phyloP scores from a whole-genome alignment of 352 stramenopile species.

The Hyaloperonospora brassicae region DNA sequence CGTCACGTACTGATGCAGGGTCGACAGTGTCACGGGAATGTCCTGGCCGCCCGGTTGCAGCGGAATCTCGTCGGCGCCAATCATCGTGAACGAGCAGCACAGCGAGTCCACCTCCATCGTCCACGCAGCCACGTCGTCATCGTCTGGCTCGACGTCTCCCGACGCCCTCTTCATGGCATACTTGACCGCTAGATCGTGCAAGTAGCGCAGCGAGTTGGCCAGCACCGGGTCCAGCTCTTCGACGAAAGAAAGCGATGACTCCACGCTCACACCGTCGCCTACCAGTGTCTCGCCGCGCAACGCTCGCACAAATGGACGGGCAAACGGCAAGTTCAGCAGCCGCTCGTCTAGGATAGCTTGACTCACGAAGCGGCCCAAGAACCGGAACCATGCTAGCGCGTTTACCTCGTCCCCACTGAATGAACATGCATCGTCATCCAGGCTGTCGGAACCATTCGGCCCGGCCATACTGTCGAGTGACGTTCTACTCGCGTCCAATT shows the following conservation, averaged over 20 bases:
- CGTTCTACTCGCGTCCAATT: constrained; percentile 14
- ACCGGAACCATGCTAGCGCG: constrained; percentile 56
- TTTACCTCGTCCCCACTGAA: constrained; percentile 17
- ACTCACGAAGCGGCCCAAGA: constrained; percentile 57
- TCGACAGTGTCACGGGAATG: constrained; percentile 37
- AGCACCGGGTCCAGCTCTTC: constrained; percentile 59
- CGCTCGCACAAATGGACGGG: constrained; percentile 57
- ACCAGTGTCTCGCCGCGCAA: constrained; percentile 52
- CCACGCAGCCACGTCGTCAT: constrained; percentile 20
- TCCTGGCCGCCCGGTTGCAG: constrained; percentile 37
- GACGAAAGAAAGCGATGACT: constrained; percentile 53
- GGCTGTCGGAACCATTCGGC: constrained; percentile 7
- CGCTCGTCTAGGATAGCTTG: constrained; percentile 80
- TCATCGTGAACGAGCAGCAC: constrained; percentile 67
- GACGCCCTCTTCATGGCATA: constrained; percentile 6
- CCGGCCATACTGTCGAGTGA: not conserved
- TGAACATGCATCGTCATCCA: constrained; percentile 13
- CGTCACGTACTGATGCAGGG: constrained; percentile 47
- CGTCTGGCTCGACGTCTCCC: constrained; percentile 9
- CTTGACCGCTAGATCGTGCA: constrained; percentile 31
- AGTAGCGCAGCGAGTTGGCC: constrained; percentile 53
- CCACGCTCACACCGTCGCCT: constrained; percentile 27
- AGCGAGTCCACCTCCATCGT: constrained; percentile 47
- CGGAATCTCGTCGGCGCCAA: constrained; percentile 53
- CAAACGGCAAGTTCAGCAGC: constrained; percentile 72